These are phyloP conservation scores for Volutella citrinella DNA, from an alignment of 2,329 filamentous ascomycete genomes.

Conservation along the genomic window DNA sequence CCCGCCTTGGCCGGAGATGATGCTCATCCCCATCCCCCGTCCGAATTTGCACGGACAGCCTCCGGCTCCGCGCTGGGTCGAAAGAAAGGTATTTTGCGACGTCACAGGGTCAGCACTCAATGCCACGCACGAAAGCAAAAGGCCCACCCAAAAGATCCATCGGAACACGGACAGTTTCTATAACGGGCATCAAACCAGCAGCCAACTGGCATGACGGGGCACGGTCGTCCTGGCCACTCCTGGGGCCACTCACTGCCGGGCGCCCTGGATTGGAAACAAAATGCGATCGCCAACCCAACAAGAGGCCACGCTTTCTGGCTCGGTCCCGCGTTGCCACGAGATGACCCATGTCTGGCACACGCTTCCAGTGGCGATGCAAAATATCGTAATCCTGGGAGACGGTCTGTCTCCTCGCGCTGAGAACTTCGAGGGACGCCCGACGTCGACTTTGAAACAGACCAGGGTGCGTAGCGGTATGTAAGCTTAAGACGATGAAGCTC, in stretches of 20 bases:
- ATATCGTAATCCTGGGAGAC: no score
- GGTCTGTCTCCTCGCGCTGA: no score
- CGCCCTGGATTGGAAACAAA: no score
- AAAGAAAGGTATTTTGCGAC: conserved; percentile 9
- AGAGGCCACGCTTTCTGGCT: no score
- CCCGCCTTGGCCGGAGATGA: no score
- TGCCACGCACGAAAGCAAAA: conserved; percentile 14
- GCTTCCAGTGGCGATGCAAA: no score
- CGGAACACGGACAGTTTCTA: conserved; percentile 10
- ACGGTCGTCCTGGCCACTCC: no score
- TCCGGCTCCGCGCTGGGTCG: background rate
- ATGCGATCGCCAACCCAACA: no score
- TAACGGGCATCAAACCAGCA: conserved; percentile 8
- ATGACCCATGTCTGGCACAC: no score
- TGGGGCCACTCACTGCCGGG: conserved; percentile 5
- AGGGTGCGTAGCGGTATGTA: background rate
- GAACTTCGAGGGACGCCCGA: background rate
- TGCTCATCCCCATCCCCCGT: conserved; percentile 8
- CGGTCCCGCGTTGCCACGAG: no score
- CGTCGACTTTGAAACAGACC: background rate
- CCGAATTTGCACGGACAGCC: conserved; percentile 9
- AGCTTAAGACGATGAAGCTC: background rate
- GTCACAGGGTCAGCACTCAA: conserved; percentile 23
- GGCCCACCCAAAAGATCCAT: conserved; percentile 7
- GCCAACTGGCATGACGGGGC: conserved; percentile 1